Conservation (phyloP, 2,329 filamentous ascomycete genomes). For the Trichoderma semiorbis region DNA sequence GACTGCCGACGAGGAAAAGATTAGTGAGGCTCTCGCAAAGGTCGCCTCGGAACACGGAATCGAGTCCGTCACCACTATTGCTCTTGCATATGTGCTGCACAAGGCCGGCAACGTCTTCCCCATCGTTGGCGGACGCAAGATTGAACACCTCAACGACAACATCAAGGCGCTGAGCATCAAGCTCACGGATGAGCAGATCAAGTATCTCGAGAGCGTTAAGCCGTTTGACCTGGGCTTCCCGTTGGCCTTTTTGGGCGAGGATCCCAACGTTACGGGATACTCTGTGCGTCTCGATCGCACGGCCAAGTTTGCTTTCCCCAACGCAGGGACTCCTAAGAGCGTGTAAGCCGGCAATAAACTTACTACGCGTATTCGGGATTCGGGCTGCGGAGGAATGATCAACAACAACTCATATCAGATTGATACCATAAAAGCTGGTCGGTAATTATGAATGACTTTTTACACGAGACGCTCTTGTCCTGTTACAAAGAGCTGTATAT, state of each 20-base stretch:
- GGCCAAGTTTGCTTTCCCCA: not conserved
- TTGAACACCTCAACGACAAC: constrained; percentile 60
- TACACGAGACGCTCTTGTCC: not conserved
- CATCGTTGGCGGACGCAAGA: constrained; percentile 56
- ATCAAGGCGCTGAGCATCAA: constrained; percentile 54
- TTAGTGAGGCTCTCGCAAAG: constrained; percentile 16
- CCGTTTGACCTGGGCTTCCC: constrained; percentile 51
- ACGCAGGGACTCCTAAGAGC: not conserved
- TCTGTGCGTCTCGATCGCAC: not conserved
- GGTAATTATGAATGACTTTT: not conserved
- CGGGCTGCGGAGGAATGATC: not conserved
- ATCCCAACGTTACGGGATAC: not conserved
- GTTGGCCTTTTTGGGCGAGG: not conserved
- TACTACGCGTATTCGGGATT: not conserved
- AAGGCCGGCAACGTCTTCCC: constrained; percentile 60
- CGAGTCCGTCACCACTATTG: constrained; percentile 27
- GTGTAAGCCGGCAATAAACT: not conserved
- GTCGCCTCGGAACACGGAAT: constrained; percentile 14
- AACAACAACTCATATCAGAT: not conserved
- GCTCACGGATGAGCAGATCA: constrained; percentile 51
- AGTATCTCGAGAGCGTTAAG: constrained; percentile 51
- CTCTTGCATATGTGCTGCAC: constrained; percentile 58
- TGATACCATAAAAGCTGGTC: not conserved
- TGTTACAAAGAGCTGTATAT: not conserved
- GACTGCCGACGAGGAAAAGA: constrained; percentile 21